phyloP scores from a whole-genome alignment of 2,329 filamentous ascomycete genomes.

The Teratosphaeria nubilosa region DNA sequence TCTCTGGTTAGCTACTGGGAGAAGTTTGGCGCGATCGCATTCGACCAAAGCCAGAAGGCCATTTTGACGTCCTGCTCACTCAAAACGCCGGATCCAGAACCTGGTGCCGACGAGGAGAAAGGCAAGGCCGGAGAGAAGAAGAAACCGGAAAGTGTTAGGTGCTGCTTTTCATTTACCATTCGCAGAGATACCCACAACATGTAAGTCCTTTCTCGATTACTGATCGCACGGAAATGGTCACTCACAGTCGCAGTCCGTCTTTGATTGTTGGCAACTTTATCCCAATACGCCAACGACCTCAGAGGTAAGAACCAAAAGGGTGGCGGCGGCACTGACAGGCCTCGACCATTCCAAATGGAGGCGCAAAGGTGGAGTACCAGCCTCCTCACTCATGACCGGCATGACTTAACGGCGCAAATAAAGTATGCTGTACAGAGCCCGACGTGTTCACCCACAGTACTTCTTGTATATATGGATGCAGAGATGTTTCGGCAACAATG shows the following conservation, averaged over 20 bases:
- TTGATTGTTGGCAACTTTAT: slow-evolving; percentile 96
- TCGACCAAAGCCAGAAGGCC: slow-evolving; percentile 87
- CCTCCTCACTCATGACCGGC: neutral
- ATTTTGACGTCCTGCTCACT: slow-evolving; percentile 88
- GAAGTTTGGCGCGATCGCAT: slow-evolving; percentile 95
- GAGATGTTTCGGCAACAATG: neutral
- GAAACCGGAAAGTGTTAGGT: slow-evolving; percentile 54
- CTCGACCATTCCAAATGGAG: neutral
- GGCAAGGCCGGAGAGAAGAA: slow-evolving; percentile 2
- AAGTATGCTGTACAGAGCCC: neutral
- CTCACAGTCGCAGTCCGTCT: slow-evolving; percentile 54
- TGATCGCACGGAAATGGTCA: neutral
- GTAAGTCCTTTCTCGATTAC: slow-evolving; percentile 47
- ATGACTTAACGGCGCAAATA: neutral
- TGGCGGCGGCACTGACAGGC: neutral
- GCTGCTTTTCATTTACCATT: slow-evolving; percentile 97
- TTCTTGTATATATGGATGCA: neutral
- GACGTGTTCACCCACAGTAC: neutral
- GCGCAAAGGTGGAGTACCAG: neutral
- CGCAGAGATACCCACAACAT: slow-evolving; percentile 91
- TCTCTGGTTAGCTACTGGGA: slow-evolving; percentile 97
- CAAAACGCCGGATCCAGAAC: slow-evolving; percentile 58
- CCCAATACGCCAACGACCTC: slow-evolving; percentile 47
- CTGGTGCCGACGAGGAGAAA: slow-evolving; percentile 17
- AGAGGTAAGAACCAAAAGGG: neutral